Conservation (phyloP, 2,329 filamentous ascomycete genomes). For the Fusarium musae region DNA sequence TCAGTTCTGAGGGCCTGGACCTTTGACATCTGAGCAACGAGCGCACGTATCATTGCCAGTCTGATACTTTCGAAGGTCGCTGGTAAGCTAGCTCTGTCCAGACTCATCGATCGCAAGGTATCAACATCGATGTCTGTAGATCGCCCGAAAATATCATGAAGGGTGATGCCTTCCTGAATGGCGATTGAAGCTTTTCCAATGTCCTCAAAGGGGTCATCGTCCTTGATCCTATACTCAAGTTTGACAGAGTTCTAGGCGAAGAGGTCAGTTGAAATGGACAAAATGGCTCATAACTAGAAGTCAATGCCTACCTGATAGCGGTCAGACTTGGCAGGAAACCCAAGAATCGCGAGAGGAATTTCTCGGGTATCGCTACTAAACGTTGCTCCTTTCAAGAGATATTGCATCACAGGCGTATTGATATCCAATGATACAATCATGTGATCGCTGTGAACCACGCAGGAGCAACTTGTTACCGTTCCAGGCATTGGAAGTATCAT, state of each 20-base stretch:
- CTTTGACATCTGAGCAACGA: not conserved
- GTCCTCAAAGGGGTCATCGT: fast-evolving
- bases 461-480: not conserved
- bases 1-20: not conserved
- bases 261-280: not conserved
- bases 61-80: not conserved
- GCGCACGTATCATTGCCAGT: not conserved
- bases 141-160: not conserved
- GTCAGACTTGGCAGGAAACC: not conserved
- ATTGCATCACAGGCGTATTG: not conserved
- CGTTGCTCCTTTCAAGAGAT: not conserved
- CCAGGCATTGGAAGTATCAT: not conserved
- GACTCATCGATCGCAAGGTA: not conserved
- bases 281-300: no score
- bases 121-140: not conserved
- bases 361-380: not conserved
- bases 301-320: not conserved
- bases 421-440: not conserved
- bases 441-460: not conserved
- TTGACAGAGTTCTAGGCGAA: not conserved
- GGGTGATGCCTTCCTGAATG: not conserved
- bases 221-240: not conserved
- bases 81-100: not conserved
- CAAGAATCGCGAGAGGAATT: not conserved
- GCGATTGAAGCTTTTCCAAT: not conserved